Evolutionary conservation across 129 eudicot genomes (phyloP), one percentile per base, ranked within the genome.

Genomic region (carrot (Daucus carota)): DNA sequence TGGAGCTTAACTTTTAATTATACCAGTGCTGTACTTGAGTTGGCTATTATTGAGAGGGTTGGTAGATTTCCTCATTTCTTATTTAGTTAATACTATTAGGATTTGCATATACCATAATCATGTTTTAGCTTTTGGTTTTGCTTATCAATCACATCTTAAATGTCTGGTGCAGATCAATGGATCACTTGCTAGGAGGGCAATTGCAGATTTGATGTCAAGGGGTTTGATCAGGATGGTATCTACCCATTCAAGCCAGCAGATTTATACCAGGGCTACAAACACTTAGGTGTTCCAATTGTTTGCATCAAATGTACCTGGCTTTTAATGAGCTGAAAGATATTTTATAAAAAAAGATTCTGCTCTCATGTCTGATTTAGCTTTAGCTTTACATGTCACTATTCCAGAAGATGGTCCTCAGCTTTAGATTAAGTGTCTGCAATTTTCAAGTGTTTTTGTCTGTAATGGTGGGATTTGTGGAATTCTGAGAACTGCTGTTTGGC

Each of bases 111-210:
- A 6, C 67, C 3, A 1, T 60, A 18, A 52, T 52, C 2, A 22
- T 20, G 60, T 50, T 50, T 48, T 6, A 20, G 6, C 62, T 52
- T 45, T 11, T 11, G 3, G 18, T 45, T 45, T 45, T 29, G 20
- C 20, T 9, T 4, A 2, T 69, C 1, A 38, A 18, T 34, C 46
- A 10, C 12, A 2, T 20, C 38, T 38, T 11, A 14, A 2, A 26
- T 73, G 24, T 8, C 9, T 2, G 15, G 44, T 48, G 32, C 79
- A 76, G 98, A 84, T 92, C 29, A 92, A 85, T 76, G 98, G 98
- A 66, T 90, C 98, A 7, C 84, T 92, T 75, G 98, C 98, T 8
- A 85, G 97, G 70, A 89, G 83, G 80, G 97, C 90, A 42, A 86
- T 89, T n/a, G 85, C 81, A 79, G 94, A 89, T 60, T 75, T 89